These are phyloP conservation scores for Fusarium napiforme DNA, from an alignment of 2,329 filamentous ascomycete species.

Conservation along the genomic window DNA sequence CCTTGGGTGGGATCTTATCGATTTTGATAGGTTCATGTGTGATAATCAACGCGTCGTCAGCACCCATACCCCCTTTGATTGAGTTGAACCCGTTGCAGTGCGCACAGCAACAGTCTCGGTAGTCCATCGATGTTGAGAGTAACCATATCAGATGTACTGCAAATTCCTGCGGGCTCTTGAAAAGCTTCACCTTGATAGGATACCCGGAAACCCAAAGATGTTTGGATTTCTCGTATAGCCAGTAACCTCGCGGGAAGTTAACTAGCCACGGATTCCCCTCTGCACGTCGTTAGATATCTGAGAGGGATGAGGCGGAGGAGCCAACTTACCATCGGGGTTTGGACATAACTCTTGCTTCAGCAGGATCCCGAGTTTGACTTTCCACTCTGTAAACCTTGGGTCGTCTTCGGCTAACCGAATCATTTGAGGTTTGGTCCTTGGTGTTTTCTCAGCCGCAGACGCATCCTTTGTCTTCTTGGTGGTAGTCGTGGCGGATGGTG, in stretches of 20 bases:
- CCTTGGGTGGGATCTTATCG: constrained; percentile 46
- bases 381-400: constrained; percentile 57
- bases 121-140: constrained; percentile 58
- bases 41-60: constrained; percentile 46
- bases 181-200: constrained; percentile 60
- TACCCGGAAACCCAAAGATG: constrained; percentile 63
- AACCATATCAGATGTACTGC: constrained; percentile 64
- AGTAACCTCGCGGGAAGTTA: constrained; percentile 58
- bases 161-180: constrained; percentile 65
- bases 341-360: constrained; percentile 58
- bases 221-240: constrained; percentile 60
- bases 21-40: constrained; percentile 36
- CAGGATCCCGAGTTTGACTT: constrained; percentile 57
- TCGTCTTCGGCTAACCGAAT: constrained; percentile 56
- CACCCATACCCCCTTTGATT: constrained; percentile 35
- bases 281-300: constrained; percentile 38
- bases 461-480: constrained; percentile 53
- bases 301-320: not conserved
- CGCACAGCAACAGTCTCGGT: constrained; percentile 62
- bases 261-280: constrained; percentile 59
- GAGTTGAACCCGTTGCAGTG: constrained; percentile 55
- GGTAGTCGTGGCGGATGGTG: constrained; percentile 43
- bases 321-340: constrained; percentile 51
- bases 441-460: constrained; percentile 47
- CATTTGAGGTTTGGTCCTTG: constrained; percentile 57